Base-by-base conservation (phyloP, 2,329 filamentous ascomycete species). In the Aspergillus tamarii region DNA sequence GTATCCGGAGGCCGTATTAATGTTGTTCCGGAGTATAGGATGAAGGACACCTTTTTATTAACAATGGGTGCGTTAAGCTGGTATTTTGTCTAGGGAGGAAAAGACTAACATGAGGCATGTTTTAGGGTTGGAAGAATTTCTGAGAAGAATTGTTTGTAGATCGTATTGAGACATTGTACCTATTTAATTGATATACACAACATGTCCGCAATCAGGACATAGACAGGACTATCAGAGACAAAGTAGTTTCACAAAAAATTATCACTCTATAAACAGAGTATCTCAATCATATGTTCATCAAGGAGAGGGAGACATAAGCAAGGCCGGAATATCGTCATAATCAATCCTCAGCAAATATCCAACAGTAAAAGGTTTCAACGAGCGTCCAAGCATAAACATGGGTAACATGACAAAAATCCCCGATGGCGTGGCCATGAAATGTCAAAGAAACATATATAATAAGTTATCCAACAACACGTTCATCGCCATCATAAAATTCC, bases 1-100 rank as follows among this genome's bases (percentile, higher is more conserved):
- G 68, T 67, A 67, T 62, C 57, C 66, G 68, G 70, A 52, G 52
- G 30, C 34, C 70, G 70, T 67, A 34, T 16, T 50, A 70, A 70
- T 60, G 41, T 72, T 72, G 63, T 69, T 72, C 70, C 70, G 70
- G 46, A 30, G n/a, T 68, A 65, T 67, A 68, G 46, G 55, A n/a
- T 28, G 46, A 7, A 41, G 16, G 39, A 41, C 39, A 41, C 39
- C 39, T 10, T n/a, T 41, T 10, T 41, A 41, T 41, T 41, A 41
- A 9, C 39, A 16, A n/a, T 41, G 3, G 4, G n/a, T 46, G n/a
- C 14, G 21, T 23, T 46, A 46, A 46, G 9, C 19, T 21, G 34
- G 53, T 10, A 41, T 10, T 26, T 26, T 2, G 6, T 36, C 7
- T 14, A 14, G 16, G 39, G 3, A 4, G 16, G 9, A 41, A 19